Evolutionary conservation across 441 rosid species (phyloP), one percentile per base, ranked within the genome.

Genomic region (Erodium moschatum): DNA sequence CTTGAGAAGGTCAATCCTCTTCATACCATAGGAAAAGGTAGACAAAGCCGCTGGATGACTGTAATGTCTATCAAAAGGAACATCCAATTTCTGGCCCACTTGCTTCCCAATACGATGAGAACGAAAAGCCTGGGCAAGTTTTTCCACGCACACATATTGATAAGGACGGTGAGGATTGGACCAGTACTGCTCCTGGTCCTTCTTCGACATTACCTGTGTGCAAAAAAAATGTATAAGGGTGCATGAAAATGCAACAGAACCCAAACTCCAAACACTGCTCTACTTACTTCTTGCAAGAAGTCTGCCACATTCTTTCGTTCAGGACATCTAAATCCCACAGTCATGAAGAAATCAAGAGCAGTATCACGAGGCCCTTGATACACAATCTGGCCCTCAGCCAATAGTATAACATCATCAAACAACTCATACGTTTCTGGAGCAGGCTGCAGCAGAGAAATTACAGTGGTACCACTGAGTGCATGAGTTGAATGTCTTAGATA

Each of bases 161-260:
- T 93, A 91, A 46, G 90, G 92, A 42, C 79, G 80, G 65, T 86
- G 85, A 72, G 68, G 77, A 64, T 52, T 38, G 13, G 74, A 69
- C 98, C 97, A 93, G 62, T 91, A 91, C 75, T 89, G 96, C 80
- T 72, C 73, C 56, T 93, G 97, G 79, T 93, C 98, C 74, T 93
- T 93, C 81, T 50, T 84, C 15, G 97, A 93, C 8, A 97, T 91
- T 75, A 91, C 98, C 97, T 92, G 82, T 65, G 52, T 10, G 15
- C 42, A 60, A 54, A 71, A 9, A 19, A 24, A 2, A 10, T 16
- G 27, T 19, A 5, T 29, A 20, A 66, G 6, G 20, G 42, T 38
- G 15, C 15, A 15, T 11, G n/a, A 21, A 13, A 62, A 62, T 62
- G 18, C 35, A 62, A 24, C 27, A 24, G 27, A 24, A 6, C 38